Percentiles rank a stretch among this genome's conserved stretches.
Evolutionary conservation across 2,329 filamentous ascomycete species (phyloP).

Genomic region (Pestalotiopsis sp.): DNA sequence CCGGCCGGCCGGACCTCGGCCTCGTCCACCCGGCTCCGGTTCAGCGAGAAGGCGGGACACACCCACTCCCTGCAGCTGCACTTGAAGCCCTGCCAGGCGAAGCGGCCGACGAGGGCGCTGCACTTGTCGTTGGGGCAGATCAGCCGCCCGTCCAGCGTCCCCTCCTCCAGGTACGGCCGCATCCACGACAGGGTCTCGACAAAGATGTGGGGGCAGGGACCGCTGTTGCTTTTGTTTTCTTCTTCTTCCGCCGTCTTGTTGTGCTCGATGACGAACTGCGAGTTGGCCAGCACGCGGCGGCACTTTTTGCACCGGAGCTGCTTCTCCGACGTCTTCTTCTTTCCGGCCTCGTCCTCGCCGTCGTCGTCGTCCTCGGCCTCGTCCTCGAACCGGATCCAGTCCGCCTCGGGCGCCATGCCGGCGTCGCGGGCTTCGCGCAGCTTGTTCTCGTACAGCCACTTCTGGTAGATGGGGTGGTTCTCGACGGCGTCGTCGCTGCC

Average conservation of each 20-base stretch:
- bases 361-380: slow-evolving; percentile 54
- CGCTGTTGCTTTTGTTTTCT: slow-evolving; percentile 17
- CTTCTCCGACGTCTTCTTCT: slow-evolving; percentile 34
- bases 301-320: slow-evolving; percentile 92
- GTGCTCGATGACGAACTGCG: slow-evolving; percentile 69
- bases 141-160: slow-evolving; percentile 80
- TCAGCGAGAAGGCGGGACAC: slow-evolving; percentile 85
- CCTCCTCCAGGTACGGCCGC: slow-evolving; percentile 79
- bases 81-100: slow-evolving; percentile 93
- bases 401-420: slow-evolving; percentile 75
- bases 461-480: slow-evolving; percentile 75
- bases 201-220: slow-evolving; percentile 80
- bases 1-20: slow-evolving; percentile 18
- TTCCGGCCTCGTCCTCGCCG: slow-evolving; percentile 22
- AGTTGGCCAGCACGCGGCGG: slow-evolving; percentile 63
- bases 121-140: slow-evolving; percentile 81
- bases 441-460: slow-evolving; percentile 62
- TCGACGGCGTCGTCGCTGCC: slow-evolving; percentile 57
- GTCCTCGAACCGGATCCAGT: slow-evolving; percentile 81
- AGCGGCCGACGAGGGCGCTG: slow-evolving; percentile 82
- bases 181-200: slow-evolving; percentile 95
- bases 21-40: slow-evolving; percentile 82
- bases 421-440: slow-evolving; percentile 64
- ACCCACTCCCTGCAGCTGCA: slow-evolving; percentile 93
- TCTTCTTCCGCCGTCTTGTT: slow-evolving; percentile 31